Percentiles rank a stretch among this genome's conserved stretches.
These are phyloP conservation scores for Blastobotrys aristatus DNA, from an alignment of 1,139 yeast species.

Conservation along the genomic window DNA sequence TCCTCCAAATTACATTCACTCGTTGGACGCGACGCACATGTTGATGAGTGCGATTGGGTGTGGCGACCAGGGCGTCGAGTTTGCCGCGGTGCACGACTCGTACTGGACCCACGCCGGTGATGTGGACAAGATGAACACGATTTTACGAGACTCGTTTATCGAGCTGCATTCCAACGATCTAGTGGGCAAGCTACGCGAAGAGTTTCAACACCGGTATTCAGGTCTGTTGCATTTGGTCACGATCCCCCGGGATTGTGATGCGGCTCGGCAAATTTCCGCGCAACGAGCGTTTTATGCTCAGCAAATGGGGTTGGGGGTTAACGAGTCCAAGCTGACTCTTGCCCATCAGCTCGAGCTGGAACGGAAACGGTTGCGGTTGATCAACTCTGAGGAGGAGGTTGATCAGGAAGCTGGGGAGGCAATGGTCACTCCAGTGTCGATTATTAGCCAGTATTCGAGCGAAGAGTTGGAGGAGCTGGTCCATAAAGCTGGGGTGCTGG, in stretches of 20 bases:
- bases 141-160: conserved; percentile 75
- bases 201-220: conserved; percentile 73
- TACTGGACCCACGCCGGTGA: conserved; percentile 97
- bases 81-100: conserved; percentile 97
- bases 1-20: conserved; percentile 94
- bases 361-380: conserved; percentile 50
- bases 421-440: conserved; percentile 71
- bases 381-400: conserved; percentile 44
- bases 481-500: conserved; percentile 12
- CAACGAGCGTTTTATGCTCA: conserved; percentile 37
- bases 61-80: conserved; percentile 58
- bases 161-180: conserved; percentile 69
- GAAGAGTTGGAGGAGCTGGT: conserved; percentile 27
- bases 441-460: conserved; percentile 40
- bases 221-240: conserved; percentile 57
- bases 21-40: conserved; percentile 97
- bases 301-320: conserved; percentile 7
- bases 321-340: conserved; percentile 43
- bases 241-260: conserved; percentile 49
- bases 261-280: conserved; percentile 48
- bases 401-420: conserved; percentile 50
- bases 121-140: conserved; percentile 65
- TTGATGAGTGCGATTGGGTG: conserved; percentile 80
- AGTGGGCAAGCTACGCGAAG: conserved; percentile 64
- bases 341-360: conserved; percentile 75